Evolutionary conservation across 345 rosid genomes (phyloP).

Genomic region (Raphanus sativus): DNA sequence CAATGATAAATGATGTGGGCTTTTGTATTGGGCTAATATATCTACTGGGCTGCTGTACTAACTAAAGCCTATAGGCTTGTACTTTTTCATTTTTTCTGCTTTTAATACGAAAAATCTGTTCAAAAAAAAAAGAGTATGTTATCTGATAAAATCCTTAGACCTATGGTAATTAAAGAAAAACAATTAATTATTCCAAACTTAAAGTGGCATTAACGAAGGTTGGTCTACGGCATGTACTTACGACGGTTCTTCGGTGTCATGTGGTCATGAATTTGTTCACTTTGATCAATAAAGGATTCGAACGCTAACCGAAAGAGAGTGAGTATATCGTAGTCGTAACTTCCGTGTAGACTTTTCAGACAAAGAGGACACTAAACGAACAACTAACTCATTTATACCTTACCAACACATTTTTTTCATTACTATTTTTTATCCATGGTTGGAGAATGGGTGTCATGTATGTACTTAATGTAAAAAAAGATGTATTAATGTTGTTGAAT

Average conservation of each 20-base stretch:
- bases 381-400: conserved; percentile 35
- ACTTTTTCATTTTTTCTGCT: too few relatives aligned
- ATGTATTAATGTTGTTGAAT: too few relatives aligned
- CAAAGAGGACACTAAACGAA: conserved; percentile 3
- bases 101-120: too few relatives aligned
- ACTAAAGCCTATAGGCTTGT: too few relatives aligned
- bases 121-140: too few relatives aligned
- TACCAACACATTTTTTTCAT: neutral
- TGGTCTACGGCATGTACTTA: neutral
- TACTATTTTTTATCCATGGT: neutral
- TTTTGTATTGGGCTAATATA: too few relatives aligned
- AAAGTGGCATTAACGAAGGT: neutral
- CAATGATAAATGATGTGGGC: too few relatives aligned
- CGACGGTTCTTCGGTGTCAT: neutral
- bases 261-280: neutral
- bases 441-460: neutral
- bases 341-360: conserved; percentile 34
- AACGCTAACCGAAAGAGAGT: neutral
- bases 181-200: neutral
- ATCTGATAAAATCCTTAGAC: neutral
- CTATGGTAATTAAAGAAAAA: neutral
- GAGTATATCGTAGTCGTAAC: neutral
- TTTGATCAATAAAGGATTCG: neutral
- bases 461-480: too few relatives aligned
- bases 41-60: too few relatives aligned